These are phyloP conservation scores for Solanum peruvianum DNA, from an alignment of 257 asterid species.

Conservation along the genomic window DNA sequence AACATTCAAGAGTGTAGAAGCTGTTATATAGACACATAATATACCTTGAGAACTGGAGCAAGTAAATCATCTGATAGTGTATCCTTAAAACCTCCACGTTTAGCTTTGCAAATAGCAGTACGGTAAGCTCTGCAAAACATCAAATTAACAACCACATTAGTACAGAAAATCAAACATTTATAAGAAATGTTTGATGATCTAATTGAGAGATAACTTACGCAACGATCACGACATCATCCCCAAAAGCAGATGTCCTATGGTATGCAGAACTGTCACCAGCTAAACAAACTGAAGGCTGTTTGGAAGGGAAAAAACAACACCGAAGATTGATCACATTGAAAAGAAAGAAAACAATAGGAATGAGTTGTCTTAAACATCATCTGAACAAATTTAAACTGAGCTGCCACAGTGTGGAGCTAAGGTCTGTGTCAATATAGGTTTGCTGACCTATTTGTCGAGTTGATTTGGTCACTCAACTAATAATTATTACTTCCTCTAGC, in stretches of 20 bases:
- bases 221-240: slow-evolving; percentile 80
- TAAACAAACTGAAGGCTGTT: slow-evolving; percentile 44
- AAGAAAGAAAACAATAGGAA: background rate
- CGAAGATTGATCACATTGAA: background rate
- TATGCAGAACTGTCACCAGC: slow-evolving; percentile 40
- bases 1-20: background rate
- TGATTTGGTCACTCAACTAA: background rate
- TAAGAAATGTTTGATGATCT: background rate
- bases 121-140: slow-evolving; percentile 53
- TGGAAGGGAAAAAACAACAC: slow-evolving; percentile 1
- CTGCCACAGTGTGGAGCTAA: background rate
- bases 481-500: no score
- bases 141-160: background rate
- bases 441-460: background rate
- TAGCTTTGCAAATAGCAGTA: slow-evolving; percentile 78
- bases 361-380: background rate
- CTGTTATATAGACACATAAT: background rate
- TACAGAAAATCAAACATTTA: background rate
- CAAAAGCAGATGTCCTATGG: slow-evolving; percentile 42
- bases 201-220: slow-evolving; percentile 50
- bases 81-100: slow-evolving; percentile 84
- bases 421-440: background rate
- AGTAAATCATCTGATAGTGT: slow-evolving; percentile 87
- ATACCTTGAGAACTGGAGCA: slow-evolving; percentile 80
- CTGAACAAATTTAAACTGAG: background rate